Evolutionary conservation across 352 stramenopile genomes (phyloP).

Genomic region (Globisporangium recalcitrans): DNA sequence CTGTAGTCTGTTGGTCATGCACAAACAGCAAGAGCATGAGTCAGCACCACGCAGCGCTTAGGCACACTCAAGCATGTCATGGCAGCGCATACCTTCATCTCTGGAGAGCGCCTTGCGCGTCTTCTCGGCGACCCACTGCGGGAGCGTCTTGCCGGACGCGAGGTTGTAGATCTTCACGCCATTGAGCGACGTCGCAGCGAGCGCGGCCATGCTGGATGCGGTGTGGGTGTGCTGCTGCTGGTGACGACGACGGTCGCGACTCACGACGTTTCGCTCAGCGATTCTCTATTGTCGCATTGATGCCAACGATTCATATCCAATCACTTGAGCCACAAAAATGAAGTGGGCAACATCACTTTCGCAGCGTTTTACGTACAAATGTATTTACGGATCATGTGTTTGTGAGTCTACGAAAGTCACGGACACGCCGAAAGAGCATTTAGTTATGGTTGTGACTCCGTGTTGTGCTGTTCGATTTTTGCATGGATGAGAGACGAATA

Average conservation of each 20-base stretch:
- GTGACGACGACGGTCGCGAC: no score
- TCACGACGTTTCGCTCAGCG: slow-evolving; percentile 14
- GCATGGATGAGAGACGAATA: no score
- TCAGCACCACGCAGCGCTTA: slow-evolving; percentile 20
- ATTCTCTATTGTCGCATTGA: not conserved
- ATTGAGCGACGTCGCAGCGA: slow-evolving; percentile 84
- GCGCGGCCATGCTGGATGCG: slow-evolving; percentile 47
- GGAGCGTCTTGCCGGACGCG: slow-evolving; percentile 90
- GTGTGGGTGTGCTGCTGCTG: no score
- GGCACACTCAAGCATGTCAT: not conserved
- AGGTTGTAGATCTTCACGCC: slow-evolving; percentile 96
- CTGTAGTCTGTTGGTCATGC: slow-evolving; percentile 54
- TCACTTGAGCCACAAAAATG: no score
- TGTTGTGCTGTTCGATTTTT: no score
- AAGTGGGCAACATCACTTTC: no score
- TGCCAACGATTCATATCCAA: no score
- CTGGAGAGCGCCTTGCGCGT: slow-evolving; percentile 65
- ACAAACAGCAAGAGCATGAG: slow-evolving; percentile 20
- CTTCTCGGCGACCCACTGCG: slow-evolving; percentile 93
- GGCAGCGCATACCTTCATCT: slow-evolving; percentile 40
- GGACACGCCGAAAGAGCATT: no score
- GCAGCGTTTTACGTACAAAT: no score
- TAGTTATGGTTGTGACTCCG: no score
- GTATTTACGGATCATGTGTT: no score
- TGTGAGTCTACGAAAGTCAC: no score